Base-by-base conservation (phyloP, 1,139 yeast species). In the Starmera stellimalicola region DNA sequence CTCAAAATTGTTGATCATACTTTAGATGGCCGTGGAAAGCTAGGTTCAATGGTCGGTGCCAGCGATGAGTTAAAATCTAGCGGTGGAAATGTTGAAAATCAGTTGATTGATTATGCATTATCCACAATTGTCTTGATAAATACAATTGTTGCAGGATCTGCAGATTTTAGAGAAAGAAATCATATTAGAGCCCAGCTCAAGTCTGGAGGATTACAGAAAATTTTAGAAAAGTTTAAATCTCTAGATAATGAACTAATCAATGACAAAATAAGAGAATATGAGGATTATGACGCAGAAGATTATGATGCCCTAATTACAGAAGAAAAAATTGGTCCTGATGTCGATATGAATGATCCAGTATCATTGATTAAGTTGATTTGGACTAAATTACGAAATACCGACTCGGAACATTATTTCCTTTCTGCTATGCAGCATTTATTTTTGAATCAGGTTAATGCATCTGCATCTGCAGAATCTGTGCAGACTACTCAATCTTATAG, bases 1-100 rank as follows among this genome's bases (percentile, higher is more conserved):
- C 55, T 88, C 34, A 65, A 70, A 45, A 63, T 80, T 9, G 80
- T 85, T 4, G 82, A 74, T 37, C 70, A 75, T 37, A 77, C 94
- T 0, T 53, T 91, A 34, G 88, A 81, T 41, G 96, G 96, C 2
- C 69, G 91, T 45, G 97, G 97, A 10, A 80, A 77, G 47, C 68
- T 81, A 68, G 94, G 95, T 12, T 83, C 95, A 1, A 60, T 80
- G 46, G 97, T 91, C 7, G 96, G 96, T 2, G 95, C 96, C 1
- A 78, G 88, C 40, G 94, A 81, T n/a, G 97, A 91, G 44, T 67
- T 77, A 36, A 76, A 77, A 41, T 63, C 73, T 11, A 43, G 52
- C 12, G 64, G 63, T 16, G 34, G 68, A 2, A 59, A 65, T 3
- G 70, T 78, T 28, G 95, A 87, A 50, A 75, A 73, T 42, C 76